Evolutionary conservation across 2,329 filamentous ascomycete genomes (phyloP).

Genomic region (Daldinia eschscholtzii): DNA sequence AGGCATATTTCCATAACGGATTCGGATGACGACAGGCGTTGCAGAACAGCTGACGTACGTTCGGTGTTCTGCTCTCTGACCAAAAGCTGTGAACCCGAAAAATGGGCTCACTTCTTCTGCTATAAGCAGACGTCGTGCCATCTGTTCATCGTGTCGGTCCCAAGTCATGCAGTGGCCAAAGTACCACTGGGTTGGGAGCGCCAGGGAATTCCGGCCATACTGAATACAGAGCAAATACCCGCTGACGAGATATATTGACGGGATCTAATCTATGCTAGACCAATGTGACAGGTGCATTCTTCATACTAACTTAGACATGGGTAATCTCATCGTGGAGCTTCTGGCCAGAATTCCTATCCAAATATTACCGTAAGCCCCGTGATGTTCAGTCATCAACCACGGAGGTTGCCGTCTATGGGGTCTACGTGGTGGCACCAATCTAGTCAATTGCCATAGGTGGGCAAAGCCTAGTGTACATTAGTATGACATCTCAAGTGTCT

Average conservation of each 20-base stretch:
- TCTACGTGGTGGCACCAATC: constrained; percentile 19
- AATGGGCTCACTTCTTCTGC: constrained; percentile 40
- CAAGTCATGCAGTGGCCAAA: constrained; percentile 31
- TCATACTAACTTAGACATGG: constrained; percentile 26
- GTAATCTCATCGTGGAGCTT: constrained; percentile 6
- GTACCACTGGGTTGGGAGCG: constrained; percentile 37
- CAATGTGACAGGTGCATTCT: constrained; percentile 28
- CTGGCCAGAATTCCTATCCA: constrained; percentile 27
- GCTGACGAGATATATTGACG: constrained; percentile 26
- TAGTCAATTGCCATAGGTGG: constrained; percentile 15
- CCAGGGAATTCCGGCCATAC: constrained; percentile 20
- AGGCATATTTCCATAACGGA: constrained; percentile 28
- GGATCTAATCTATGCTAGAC: constrained; percentile 37
- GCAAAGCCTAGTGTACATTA: constrained; percentile 34
- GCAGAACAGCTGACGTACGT: constrained; percentile 43
- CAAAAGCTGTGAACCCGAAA: constrained; percentile 41
- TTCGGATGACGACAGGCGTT: constrained; percentile 44
- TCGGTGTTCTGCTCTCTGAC: constrained; percentile 30
- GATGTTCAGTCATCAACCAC: constrained; percentile 28
- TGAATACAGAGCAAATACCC: constrained; percentile 20
- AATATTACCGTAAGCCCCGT: constrained; percentile 27
- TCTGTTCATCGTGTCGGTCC: constrained; percentile 30
- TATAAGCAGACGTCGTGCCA: constrained; percentile 38
- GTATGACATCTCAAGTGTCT: constrained; percentile 35
- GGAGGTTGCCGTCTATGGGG: constrained; percentile 34